Evolutionary conservation across 2,329 filamentous ascomycete species (phyloP), one percentile per base, ranked within the genome.

Genomic region (Cercospora sesami): DNA sequence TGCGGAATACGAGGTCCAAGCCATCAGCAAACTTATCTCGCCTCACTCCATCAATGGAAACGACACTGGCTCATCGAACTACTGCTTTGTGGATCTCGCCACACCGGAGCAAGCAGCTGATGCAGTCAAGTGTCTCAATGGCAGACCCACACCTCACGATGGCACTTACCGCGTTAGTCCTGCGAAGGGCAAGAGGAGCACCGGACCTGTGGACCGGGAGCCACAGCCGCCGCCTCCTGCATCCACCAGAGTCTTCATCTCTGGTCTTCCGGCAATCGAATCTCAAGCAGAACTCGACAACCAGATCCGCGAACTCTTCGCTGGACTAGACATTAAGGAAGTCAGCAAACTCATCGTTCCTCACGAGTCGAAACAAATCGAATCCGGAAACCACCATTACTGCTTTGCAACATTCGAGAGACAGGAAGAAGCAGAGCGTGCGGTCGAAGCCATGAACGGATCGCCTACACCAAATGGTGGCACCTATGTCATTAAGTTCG

Each of bases 21-120:
- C 81, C 61, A 79, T 85, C 64, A 84, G 81, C 75, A 85, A 84
- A 74, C 75, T 84, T 55, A 75, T 75, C n/a, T 72, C 70, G 42
- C 74, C 74, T 4, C 61, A 55, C 18, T 61, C 60, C 8, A 57
- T 16, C 39, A 60, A 1, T 21, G 36, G 28, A 42, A n/a, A 14
- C 31, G 39, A 31, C 31, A 68, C 64, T 5, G 70, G 63, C 9
- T 69, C 68, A 9, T 68, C 68, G 12, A 68, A 69, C 67, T 77
- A 77, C 60, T 77, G 75, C 53, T 78, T 77, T 60, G 75, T 78
- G 5, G 77, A 79, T 57, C 51, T 78, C 5, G 21, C 67, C 10
- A 74, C 60, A 58, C 66, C 70, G 14, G 68, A 74, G 51, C 74
- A 78, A 31, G 75, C 75, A 1, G 59, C 68, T 36, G 61, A 68